A percentile compares a stretch with the other conserved stretches of the same genome.
phyloP scores from a whole-genome alignment of 148 eudicot genomes.

The Rhododendron williamsianum region DNA sequence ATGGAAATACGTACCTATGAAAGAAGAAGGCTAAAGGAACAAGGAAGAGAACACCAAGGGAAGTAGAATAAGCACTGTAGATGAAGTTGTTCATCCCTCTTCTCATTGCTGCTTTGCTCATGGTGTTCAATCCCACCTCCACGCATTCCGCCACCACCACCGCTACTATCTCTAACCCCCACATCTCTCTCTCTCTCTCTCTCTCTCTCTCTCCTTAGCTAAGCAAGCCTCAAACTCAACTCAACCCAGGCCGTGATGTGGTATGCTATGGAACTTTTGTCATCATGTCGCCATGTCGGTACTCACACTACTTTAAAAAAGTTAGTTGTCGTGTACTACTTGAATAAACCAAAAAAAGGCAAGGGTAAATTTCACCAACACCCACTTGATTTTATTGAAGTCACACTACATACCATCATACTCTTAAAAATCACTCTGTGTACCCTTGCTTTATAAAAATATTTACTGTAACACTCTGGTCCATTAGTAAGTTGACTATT shows the following conservation, averaged over 20 bases:
- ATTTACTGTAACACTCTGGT: no score
- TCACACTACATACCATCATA: no score
- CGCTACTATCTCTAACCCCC: not conserved
- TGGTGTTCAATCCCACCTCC: conserved; percentile 26
- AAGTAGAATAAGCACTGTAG: conserved; percentile 26
- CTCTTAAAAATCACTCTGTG: no score
- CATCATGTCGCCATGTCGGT: not conserved
- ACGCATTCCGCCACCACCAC: conserved; percentile 21
- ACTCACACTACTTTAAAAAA: no score
- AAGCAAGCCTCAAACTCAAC: not conserved
- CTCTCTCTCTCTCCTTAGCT: not conserved
- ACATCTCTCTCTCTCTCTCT: conserved; percentile 16
- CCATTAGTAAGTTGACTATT: no score
- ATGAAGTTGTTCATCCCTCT: conserved; percentile 35
- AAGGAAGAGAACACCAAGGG: conserved; percentile 28
- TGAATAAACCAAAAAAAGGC: no score
- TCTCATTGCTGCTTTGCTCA: conserved; percentile 43
- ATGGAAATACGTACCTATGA: not conserved
- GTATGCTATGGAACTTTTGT: not conserved
- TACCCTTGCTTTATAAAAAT: no score
- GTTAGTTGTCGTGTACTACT: no score
- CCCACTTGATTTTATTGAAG: no score
- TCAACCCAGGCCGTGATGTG: not conserved
- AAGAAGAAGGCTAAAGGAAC: conserved; percentile 11
- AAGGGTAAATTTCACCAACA: no score